Percentiles rank a stretch among this genome's conserved stretches.
Conservation (phyloP, 352 stramenopile genomes). For the Globisporangium yorkense region DNA sequence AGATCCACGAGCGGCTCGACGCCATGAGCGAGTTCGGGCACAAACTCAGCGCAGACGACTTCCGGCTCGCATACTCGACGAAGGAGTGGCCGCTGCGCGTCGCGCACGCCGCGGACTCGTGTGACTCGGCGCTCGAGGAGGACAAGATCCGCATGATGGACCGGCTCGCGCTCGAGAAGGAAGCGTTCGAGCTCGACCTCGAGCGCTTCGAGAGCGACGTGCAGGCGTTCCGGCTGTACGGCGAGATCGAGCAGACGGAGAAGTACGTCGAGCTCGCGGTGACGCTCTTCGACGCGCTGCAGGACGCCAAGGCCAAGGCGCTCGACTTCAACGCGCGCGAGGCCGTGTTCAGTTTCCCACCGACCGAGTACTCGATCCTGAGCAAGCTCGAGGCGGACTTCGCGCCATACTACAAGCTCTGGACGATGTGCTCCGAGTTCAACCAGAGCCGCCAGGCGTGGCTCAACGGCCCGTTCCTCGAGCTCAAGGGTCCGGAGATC, state of each 20-base stretch:
- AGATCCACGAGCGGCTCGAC: slow-evolving; percentile 68
- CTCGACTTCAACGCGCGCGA: slow-evolving; percentile 92
- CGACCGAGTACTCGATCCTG: slow-evolving; percentile 89
- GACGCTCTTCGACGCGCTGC: slow-evolving; percentile 84
- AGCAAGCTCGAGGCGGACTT: slow-evolving; percentile 84
- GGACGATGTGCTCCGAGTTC: slow-evolving; percentile 94
- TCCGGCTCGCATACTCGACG: slow-evolving; percentile 82
- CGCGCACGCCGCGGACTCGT: slow-evolving; percentile 71
- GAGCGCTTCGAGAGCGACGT: slow-evolving; percentile 89
- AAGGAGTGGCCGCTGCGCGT: slow-evolving; percentile 87
- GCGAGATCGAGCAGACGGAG: slow-evolving; percentile 84
- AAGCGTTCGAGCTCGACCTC: slow-evolving; percentile 77
- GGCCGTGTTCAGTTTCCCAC: slow-evolving; percentile 90
- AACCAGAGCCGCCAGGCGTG: slow-evolving; percentile 88
- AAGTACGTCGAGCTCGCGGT: slow-evolving; percentile 88
- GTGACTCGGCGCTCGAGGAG: slow-evolving; percentile 85
- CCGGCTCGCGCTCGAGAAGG: slow-evolving; percentile 88
- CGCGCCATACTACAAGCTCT: slow-evolving; percentile 91
- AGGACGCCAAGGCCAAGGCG: slow-evolving; percentile 88
- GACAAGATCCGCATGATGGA: slow-evolving; percentile 95
- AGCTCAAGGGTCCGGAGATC: slow-evolving; percentile 87
- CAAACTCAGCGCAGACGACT: slow-evolving; percentile 86
- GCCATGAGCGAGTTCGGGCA: slow-evolving; percentile 80
- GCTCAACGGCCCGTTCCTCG: slow-evolving; percentile 90
- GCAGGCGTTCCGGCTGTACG: slow-evolving; percentile 81